These are phyloP conservation scores for Ophiocordyceps unilateralis DNA, from an alignment of 2,329 filamentous ascomycete species.

Conservation along the genomic window DNA sequence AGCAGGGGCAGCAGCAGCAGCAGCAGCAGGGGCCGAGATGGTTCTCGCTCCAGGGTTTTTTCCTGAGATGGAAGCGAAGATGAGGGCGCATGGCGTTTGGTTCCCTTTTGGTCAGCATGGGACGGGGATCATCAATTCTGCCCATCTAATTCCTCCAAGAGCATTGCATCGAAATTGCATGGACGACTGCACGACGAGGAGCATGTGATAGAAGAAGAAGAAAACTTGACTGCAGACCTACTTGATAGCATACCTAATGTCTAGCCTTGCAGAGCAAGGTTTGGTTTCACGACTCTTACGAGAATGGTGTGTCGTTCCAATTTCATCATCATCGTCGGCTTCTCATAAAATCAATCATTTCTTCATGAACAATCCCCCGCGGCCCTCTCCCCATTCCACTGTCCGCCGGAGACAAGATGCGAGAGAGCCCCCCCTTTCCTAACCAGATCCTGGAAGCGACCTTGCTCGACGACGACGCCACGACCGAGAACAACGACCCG, in stretches of 20 bases:
- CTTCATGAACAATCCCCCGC: too few species aligned
- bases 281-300: too few species aligned
- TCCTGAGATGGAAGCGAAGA: not conserved
- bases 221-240: not conserved
- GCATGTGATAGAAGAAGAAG: not conserved
- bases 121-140: not conserved
- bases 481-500: constrained; percentile 57
- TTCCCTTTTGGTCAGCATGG: not conserved
- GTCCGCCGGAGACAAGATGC: too few species aligned
- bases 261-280: too few species aligned
- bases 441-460: constrained; percentile 45
- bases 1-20: not conserved
- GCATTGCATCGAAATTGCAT: too few species aligned
- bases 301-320: too few species aligned
- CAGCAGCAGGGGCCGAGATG: not conserved
- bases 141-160: too few species aligned
- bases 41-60: not conserved
- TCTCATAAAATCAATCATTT: too few species aligned
- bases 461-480: constrained; percentile 47
- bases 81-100: not conserved
- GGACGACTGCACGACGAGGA: not conserved
- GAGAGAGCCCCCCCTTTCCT: constrained; percentile 26
- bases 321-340: too few species aligned
- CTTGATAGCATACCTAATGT: not conserved
- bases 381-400: too few species aligned